Conservation (phyloP, 108 stramenopile species). For the Skeletonema menzelii region DNA sequence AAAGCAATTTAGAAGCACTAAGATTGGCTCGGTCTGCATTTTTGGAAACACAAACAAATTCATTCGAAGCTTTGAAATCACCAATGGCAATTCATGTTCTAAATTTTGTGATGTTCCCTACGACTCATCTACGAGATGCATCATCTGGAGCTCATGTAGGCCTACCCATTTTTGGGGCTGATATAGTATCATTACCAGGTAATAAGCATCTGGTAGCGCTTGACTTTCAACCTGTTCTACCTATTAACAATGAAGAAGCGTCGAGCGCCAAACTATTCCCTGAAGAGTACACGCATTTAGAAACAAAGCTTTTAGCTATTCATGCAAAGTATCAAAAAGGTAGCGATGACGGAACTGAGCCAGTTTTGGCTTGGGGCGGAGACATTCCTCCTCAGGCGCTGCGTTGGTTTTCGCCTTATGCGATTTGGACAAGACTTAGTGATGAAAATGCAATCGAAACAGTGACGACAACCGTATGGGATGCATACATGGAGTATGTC, state of each 20-base stretch:
- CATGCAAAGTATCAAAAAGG: slow-evolving; percentile 40
- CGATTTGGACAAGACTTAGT: slow-evolving; percentile 75
- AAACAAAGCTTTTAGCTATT: slow-evolving; percentile 42
- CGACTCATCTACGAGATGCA: slow-evolving; percentile 19
- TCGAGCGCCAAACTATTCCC: slow-evolving; percentile 16
- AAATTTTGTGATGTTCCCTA: slow-evolving; percentile 76
- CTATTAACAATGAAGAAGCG: slow-evolving; percentile 12
- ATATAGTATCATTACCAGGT: slow-evolving; percentile 82
- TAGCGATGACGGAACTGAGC: background rate
- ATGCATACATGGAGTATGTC: slow-evolving; percentile 65
- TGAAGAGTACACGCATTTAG: slow-evolving; percentile 27
- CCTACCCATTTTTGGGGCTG: slow-evolving; percentile 76
- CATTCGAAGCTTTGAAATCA: slow-evolving; percentile 17
- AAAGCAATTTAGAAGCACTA: slow-evolving; percentile 5
- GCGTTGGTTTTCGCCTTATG: slow-evolving; percentile 71
- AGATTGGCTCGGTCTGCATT: slow-evolving; percentile 62
- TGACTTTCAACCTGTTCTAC: slow-evolving; percentile 71
- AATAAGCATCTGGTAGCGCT: slow-evolving; percentile 64
- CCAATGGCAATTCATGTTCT: slow-evolving; percentile 73
- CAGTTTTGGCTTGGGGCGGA: slow-evolving; percentile 76
- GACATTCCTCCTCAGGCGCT: slow-evolving; percentile 70
- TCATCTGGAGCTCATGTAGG: slow-evolving; percentile 9
- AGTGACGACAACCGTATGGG: slow-evolving; percentile 57
- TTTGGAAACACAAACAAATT: slow-evolving; percentile 59
- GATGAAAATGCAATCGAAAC: slow-evolving; percentile 39